A percentile compares a stretch with the other conserved stretches of the same genome.
Conservation (phyloP, 1,284 basidiomycete species). For the Fomitopsis pinicola region DNA sequence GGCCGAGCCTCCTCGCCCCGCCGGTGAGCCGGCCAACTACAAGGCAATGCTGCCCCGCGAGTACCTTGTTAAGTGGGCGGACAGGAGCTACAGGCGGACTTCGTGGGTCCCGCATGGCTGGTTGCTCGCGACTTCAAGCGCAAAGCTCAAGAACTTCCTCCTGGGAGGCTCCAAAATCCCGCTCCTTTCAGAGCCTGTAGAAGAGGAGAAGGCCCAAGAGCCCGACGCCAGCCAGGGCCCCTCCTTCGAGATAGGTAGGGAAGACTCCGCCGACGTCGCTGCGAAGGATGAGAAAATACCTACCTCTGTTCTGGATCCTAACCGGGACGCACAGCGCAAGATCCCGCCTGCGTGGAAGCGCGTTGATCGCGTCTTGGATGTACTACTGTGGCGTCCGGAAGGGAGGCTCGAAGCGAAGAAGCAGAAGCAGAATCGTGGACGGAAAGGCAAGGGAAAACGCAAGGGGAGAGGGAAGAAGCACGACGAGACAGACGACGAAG, state of each 20-base stretch:
- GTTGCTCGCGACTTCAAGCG: constrained; percentile 60
- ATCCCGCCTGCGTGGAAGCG: constrained; percentile 77
- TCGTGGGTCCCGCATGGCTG: constrained; percentile 92
- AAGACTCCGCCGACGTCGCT: constrained; percentile 30
- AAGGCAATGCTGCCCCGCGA: constrained; percentile 72
- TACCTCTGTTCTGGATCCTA: constrained; percentile 30
- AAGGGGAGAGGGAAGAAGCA: background rate
- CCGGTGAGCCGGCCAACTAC: constrained; percentile 44
- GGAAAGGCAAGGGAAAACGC: constrained; percentile 17
- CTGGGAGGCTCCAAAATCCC: constrained; percentile 64
- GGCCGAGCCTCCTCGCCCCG: constrained; percentile 40
- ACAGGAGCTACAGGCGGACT: constrained; percentile 70
- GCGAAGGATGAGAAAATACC: constrained; percentile 29
- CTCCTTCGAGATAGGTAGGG: constrained; percentile 22
- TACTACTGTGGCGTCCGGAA: constrained; percentile 54
- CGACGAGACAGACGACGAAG: constrained; percentile 29
- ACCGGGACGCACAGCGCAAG: constrained; percentile 55
- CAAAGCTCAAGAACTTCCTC: constrained; percentile 77
- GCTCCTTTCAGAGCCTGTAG: constrained; percentile 46
- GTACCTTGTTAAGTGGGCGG: constrained; percentile 87
- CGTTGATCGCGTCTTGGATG: constrained; percentile 77
- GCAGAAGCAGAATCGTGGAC: constrained; percentile 26
- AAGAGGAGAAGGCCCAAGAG: constrained; percentile 27
- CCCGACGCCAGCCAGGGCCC: constrained; percentile 17
- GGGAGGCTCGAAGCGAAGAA: constrained; percentile 11